Evolutionary conservation across 2,329 filamentous ascomycete genomes (phyloP).

Genomic region (Colletotrichum coccodes): DNA sequence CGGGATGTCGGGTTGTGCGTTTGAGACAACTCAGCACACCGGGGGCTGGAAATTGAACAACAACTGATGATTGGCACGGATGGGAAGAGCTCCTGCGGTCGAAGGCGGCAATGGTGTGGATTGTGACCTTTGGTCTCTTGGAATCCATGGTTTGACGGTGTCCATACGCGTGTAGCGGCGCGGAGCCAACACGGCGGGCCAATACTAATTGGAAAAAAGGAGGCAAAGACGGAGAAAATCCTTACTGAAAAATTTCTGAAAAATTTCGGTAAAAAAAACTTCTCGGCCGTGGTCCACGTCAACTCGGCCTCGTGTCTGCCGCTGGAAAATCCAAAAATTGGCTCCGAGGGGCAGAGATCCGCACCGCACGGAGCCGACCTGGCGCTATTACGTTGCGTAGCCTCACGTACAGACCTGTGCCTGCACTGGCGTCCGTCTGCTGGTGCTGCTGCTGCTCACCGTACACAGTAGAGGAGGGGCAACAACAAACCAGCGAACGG

Average conservation of each 20-base stretch:
- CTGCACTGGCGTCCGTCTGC: not conserved
- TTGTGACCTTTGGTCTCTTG: not conserved
- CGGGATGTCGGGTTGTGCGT: too few species aligned
- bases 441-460: too few species aligned
- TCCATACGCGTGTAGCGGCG: not conserved
- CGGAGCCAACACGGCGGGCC: not conserved
- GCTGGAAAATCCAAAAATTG: conserved; percentile 13
- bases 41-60: not conserved
- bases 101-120: not conserved
- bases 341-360: conserved; percentile 11
- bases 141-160: not conserved
- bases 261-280: not conserved
- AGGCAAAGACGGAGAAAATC: not conserved
- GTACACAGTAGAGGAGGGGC: not conserved
- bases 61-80: conserved; percentile 9
- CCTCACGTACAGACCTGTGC: not conserved
- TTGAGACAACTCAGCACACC: not conserved
- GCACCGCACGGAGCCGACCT: conserved; percentile 22
- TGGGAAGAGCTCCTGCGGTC: not conserved
- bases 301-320: not conserved
- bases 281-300: conserved; percentile 1
- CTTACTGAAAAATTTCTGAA: not conserved
- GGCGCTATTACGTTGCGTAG: conserved; percentile 21
- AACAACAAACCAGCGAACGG: not conserved
- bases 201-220: not conserved